Conservation (phyloP, 768 basidiomycete species). For the Xerocomellus intermedius region DNA sequence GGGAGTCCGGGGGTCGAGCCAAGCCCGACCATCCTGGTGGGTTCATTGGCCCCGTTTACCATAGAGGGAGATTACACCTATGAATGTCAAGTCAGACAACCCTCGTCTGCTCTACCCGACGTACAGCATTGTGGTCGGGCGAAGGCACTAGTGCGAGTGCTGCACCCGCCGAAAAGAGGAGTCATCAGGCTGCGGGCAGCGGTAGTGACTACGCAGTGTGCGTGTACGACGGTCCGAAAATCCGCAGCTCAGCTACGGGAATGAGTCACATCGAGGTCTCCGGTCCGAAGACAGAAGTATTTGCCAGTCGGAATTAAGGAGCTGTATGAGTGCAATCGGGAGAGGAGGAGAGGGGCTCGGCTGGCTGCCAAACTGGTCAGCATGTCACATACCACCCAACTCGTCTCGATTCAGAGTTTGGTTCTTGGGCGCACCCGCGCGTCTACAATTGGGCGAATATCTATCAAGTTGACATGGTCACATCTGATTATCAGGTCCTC, state of each 20-base stretch:
- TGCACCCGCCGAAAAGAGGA: not conserved
- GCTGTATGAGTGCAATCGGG: conserved; percentile 23
- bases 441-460: conserved; percentile 12
- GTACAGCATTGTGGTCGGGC: not conserved
- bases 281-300: not conserved
- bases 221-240: not conserved
- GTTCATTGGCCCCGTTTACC: not conserved
- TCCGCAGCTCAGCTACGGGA: not conserved
- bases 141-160: not conserved
- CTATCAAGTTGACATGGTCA: conserved; percentile 4
- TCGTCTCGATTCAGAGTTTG: conserved; percentile 36
- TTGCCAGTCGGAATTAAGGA: not conserved
- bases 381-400: conserved; percentile 41
- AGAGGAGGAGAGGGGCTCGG: conserved; percentile 45
- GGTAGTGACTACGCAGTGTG: not conserved
- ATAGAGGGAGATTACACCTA: not conserved
- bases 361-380: conserved; percentile 34
- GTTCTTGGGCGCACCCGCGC: conserved; percentile 9
- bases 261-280: not conserved
- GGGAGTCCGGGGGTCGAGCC: conserved; percentile 19
- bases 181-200: not conserved
- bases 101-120: not conserved
- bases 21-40: not conserved
- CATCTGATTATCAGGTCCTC: conserved; percentile 19
- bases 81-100: not conserved